Conservation (phyloP, 2,329 filamentous ascomycete species). For the Penicillium sp. region DNA sequence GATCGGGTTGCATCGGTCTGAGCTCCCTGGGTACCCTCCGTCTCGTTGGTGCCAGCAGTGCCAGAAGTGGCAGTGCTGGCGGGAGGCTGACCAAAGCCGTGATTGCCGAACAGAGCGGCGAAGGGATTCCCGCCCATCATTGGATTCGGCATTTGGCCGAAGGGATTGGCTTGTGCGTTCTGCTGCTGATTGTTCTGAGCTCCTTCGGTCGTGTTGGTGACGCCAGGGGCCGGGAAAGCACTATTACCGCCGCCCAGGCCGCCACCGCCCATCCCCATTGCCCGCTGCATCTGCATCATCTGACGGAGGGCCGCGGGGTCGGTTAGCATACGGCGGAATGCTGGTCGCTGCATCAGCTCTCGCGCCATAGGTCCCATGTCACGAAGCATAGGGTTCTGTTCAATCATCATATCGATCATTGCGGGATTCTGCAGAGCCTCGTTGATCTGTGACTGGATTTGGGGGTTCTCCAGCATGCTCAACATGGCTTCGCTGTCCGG, state of each 20-base stretch:
- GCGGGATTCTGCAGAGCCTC: conserved; percentile 95
- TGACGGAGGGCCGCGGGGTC: conserved; percentile 82
- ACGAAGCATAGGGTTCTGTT: conserved; percentile 81
- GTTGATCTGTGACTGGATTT: conserved; percentile 83
- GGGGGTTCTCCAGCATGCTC: conserved; percentile 84
- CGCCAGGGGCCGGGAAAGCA: conserved; percentile 85
- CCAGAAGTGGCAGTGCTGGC: conserved; percentile 31
- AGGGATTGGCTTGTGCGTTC: conserved; percentile 28
- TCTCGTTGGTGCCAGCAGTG: conserved; percentile 29
- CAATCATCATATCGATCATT: conserved; percentile 92
- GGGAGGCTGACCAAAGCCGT: conserved; percentile 18
- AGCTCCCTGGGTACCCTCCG: conserved; percentile 33
- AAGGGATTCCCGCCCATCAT: conserved; percentile 50
- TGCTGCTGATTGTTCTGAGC: conserved; percentile 40
- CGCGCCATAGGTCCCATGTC: conserved; percentile 71
- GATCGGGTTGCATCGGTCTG: conserved; percentile 31
- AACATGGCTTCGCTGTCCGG: conserved; percentile 79
- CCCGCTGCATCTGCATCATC: conserved; percentile 78
- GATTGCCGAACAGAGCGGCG: conserved; percentile 57
- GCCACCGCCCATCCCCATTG: conserved; percentile 52
- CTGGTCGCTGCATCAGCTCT: conserved; percentile 82
- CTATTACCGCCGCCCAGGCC: conserved; percentile 51
- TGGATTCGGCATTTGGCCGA: conserved; percentile 21
- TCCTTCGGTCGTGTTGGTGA: conserved; percentile 80
- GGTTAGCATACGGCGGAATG: conserved; percentile 90